Evolutionary conservation across 768 basidiomycete genomes (phyloP).

Genomic region (Calocera cornea): DNA sequence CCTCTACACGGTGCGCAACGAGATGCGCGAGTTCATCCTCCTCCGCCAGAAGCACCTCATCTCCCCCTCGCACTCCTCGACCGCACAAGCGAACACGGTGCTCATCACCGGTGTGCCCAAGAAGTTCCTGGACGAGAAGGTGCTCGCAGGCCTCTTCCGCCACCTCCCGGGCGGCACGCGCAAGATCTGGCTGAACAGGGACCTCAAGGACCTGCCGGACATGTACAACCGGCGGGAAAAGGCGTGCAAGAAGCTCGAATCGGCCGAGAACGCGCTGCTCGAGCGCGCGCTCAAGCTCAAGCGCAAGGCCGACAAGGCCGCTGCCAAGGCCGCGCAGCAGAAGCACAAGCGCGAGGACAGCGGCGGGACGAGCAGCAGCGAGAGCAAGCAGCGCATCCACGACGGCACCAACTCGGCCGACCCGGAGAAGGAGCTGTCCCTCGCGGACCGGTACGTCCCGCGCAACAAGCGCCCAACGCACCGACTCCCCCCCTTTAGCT

Average conservation of each 20-base stretch:
- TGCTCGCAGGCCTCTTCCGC: constrained; percentile 56
- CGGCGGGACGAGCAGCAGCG: constrained; percentile 14
- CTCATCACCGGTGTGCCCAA: constrained; percentile 81
- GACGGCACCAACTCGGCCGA: constrained; percentile 15
- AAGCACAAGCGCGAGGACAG: constrained; percentile 18
- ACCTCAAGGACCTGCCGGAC: constrained; percentile 77
- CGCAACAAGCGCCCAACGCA: constrained; percentile 63
- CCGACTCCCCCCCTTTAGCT: constrained; percentile 42
- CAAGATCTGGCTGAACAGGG: constrained; percentile 84
- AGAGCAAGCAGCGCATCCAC: constrained; percentile 11
- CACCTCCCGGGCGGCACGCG: constrained; percentile 81
- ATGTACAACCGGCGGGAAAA: constrained; percentile 60
- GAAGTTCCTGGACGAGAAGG: constrained; percentile 57
- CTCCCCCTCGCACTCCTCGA: constrained; percentile 52
- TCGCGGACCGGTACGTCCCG: constrained; percentile 49
- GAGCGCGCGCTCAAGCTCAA: constrained; percentile 63
- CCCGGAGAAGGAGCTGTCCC: constrained; percentile 18
- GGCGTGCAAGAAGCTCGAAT: constrained; percentile 70
- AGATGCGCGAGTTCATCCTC: constrained; percentile 68
- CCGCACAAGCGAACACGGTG: constrained; percentile 79
- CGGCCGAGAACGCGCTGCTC: constrained; percentile 67
- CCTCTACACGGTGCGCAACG: constrained; percentile 61
- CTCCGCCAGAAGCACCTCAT: constrained; percentile 75
- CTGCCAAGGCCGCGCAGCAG: constrained; percentile 34
- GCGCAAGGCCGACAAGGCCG: constrained; percentile 31